Evolutionary conservation across 2,329 filamentous ascomycete species (phyloP).

Genomic region (Lithohypha guttulata): DNA sequence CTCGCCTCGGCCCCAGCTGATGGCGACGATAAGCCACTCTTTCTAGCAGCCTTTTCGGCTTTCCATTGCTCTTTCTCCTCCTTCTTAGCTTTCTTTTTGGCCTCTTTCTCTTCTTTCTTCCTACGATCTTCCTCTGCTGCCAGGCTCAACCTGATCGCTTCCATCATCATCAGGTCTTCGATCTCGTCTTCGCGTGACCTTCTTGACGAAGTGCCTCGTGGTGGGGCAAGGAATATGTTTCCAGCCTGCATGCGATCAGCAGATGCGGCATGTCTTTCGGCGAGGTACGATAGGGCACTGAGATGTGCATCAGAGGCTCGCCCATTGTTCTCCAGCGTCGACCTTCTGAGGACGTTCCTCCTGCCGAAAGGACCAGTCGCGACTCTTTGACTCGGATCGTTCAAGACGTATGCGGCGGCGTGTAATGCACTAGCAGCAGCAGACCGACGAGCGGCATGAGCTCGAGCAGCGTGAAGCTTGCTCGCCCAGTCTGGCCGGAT

Average conservation of each 20-base stretch:
- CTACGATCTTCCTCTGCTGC: slow-evolving; percentile 89
- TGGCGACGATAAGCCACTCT: slow-evolving; percentile 36
- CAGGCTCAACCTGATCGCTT: slow-evolving; percentile 84
- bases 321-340: slow-evolving; percentile 27
- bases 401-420: slow-evolving; percentile 83
- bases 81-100: slow-evolving; percentile 72
- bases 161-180: slow-evolving; percentile 98
- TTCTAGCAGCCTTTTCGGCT: slow-evolving; percentile 56
- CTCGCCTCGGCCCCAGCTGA: background rate
- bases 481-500: slow-evolving; percentile 90
- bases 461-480: slow-evolving; percentile 73
- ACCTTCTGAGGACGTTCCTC: slow-evolving; percentile 38
- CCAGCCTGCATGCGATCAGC: slow-evolving; percentile 25
- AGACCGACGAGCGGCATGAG: slow-evolving; percentile 73
- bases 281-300: slow-evolving; percentile 37
- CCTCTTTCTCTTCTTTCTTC: slow-evolving; percentile 70
- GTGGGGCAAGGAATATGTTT: slow-evolving; percentile 27
- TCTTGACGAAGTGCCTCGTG: slow-evolving; percentile 43
- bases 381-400: slow-evolving; percentile 21
- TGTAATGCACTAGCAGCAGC: slow-evolving; percentile 90
- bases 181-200: slow-evolving; percentile 68
- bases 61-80: slow-evolving; percentile 77
- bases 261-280: slow-evolving; percentile 30
- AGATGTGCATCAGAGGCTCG: slow-evolving; percentile 27
- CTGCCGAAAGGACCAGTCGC: slow-evolving; percentile 50